Conservation (phyloP, 129 eudicot genomes). For the Pseudognaphalium luteoalbum region DNA sequence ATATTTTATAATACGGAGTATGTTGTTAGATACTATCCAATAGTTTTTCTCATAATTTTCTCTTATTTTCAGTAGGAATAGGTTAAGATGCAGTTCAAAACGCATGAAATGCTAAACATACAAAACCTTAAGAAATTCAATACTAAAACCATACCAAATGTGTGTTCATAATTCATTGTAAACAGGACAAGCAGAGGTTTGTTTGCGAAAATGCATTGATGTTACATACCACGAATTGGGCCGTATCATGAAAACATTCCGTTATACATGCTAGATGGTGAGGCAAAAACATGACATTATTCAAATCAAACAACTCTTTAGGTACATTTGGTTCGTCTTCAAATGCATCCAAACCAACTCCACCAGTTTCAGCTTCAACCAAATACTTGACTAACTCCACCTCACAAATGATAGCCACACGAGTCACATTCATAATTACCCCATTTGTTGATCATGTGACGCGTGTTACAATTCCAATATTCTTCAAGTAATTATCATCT, state of each 20-base stretch:
- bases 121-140: too few species aligned
- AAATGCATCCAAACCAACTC: slow-evolving; percentile 78
- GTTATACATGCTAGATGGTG: slow-evolving; percentile 52
- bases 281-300: slow-evolving; percentile 69
- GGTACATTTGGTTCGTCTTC: slow-evolving; percentile 70
- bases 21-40: too few species aligned
- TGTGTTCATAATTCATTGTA: too few species aligned
- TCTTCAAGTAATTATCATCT: too few species aligned
- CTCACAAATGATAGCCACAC: slow-evolving; percentile 64
- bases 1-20: too few species aligned
- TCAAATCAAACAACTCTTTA: slow-evolving; percentile 41
- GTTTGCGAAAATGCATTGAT: slow-evolving; percentile 39
- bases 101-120: too few species aligned
- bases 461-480: slow-evolving; percentile 30
- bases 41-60: too few species aligned
- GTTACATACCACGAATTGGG: slow-evolving; percentile 45
- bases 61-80: too few species aligned
- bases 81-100: too few species aligned
- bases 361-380: slow-evolving; percentile 57
- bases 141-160: too few species aligned
- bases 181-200: too few species aligned
- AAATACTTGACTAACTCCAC: slow-evolving; percentile 50
- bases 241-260: slow-evolving; percentile 43
- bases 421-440: slow-evolving; percentile 48
- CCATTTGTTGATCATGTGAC: slow-evolving; percentile 55